Conservation (phyloP, 202 grass and related monocot genomes). For the Cymbopogon flexuosus region DNA sequence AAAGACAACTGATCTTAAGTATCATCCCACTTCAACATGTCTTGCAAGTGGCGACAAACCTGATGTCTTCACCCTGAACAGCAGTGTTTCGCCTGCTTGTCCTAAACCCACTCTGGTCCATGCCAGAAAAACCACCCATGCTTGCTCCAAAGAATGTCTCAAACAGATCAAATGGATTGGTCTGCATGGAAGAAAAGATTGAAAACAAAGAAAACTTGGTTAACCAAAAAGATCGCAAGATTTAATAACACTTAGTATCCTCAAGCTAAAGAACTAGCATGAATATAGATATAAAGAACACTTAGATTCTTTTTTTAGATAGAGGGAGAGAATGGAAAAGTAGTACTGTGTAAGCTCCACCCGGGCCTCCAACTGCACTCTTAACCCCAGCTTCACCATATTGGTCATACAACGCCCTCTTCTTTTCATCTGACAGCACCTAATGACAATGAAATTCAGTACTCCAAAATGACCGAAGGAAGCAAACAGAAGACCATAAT, state of each 20-base stretch:
- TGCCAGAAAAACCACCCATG: slow-evolving; percentile 87
- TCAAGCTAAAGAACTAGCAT: slow-evolving; percentile 19
- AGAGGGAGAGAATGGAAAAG: slow-evolving; percentile 23
- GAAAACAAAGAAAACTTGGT: slow-evolving; percentile 19
- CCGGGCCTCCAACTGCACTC: slow-evolving; percentile 73
- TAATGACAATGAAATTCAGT: slow-evolving; percentile 49
- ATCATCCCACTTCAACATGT: slow-evolving; percentile 20
- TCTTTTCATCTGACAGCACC: slow-evolving; percentile 98
- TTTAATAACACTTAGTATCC: slow-evolving; percentile 10
- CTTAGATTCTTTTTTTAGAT: background rate
- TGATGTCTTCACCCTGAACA: slow-evolving; percentile 86
- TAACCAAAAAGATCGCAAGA: slow-evolving; percentile 5
- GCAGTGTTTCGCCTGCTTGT: slow-evolving; percentile 63
- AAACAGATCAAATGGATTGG: slow-evolving; percentile 97
- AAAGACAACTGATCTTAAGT: background rate
- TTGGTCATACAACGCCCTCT: slow-evolving; percentile 87
- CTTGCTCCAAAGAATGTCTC: slow-evolving; percentile 95
- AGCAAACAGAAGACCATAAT: slow-evolving; percentile 5
- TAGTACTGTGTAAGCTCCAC: slow-evolving; percentile 88
- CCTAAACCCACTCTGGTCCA: slow-evolving; percentile 78
- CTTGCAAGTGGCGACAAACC: slow-evolving; percentile 55
- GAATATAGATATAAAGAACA: slow-evolving; percentile 16
- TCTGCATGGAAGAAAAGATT: slow-evolving; percentile 42
- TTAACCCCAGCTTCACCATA: slow-evolving; percentile 98
- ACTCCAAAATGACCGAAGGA: background rate